Percentiles rank a stretch among this genome's conserved stretches.
These are phyloP conservation scores for Hypoxylon sp. DNA, from an alignment of 2,329 filamentous ascomycete species.

Conservation along the genomic window DNA sequence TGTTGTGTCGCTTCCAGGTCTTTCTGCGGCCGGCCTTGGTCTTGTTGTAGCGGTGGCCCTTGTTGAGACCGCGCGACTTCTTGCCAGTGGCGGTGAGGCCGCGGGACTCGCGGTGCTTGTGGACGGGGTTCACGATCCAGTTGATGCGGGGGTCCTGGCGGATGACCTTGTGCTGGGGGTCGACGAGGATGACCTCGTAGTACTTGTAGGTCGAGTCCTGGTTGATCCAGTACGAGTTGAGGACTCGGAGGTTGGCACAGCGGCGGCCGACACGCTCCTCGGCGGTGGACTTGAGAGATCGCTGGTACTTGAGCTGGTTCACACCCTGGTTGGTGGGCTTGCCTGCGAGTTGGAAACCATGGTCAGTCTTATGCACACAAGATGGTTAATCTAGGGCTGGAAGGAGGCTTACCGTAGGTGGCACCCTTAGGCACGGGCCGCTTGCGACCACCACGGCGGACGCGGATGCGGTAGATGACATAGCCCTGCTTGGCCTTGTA, in stretches of 20 bases:
- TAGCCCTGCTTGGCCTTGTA: conserved; percentile 99
- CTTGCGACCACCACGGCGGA: conserved; percentile 99
- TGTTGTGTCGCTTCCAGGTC: conserved; percentile 99
- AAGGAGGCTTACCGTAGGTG: conserved; percentile 82
- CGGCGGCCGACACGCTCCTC: conserved; percentile 99
- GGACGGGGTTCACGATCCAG: conserved; percentile 99
- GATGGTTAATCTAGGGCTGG: conserved; percentile 3
- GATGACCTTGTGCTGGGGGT: conserved; percentile 99
- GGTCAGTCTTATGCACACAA: conserved; percentile 18
- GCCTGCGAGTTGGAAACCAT: conserved; percentile 63
- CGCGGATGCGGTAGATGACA: conserved; percentile 99
- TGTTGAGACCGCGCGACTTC: conserved; percentile 99
- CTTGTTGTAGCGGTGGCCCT: conserved; percentile 99
- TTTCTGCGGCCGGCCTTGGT: conserved; percentile 96
- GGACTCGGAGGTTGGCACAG: conserved; percentile 97
- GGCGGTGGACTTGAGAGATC: conserved; percentile 94
- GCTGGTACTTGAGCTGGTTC: conserved; percentile 99
- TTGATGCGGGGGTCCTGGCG: conserved; percentile 99
- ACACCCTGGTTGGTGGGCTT: conserved; percentile 99
- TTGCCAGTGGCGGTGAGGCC: conserved; percentile 98
- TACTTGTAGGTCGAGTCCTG: conserved; percentile 99
- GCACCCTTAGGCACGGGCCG: conserved; percentile 95
- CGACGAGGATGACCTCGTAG: conserved; percentile 99
- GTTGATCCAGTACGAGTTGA: conserved; percentile 99
- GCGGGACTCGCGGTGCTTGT: conserved; percentile 99